phyloP scores from a whole-genome alignment of 306 rosid species.

The Phaseolus lunatus region DNA sequence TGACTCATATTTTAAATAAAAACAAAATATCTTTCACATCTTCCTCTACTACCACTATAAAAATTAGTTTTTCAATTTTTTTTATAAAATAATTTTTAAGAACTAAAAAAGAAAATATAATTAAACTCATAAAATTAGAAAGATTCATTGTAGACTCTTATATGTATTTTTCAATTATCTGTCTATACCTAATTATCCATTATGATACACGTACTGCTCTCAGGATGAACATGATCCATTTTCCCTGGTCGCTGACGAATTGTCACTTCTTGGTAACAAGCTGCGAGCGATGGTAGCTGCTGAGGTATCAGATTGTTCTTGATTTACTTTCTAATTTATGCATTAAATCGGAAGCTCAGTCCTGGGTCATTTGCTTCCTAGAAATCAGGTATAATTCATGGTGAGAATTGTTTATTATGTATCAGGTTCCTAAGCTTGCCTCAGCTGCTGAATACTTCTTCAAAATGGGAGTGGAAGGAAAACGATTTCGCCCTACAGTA shows the following conservation, averaged over 20 bases:
- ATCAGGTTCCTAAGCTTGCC: constrained; percentile 98
- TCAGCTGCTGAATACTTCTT: constrained; percentile 94
- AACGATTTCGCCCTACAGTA: constrained; percentile 98
- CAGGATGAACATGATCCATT: constrained; percentile 92
- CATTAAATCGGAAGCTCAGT: constrained; percentile 12
- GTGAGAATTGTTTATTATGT: constrained; percentile 41
- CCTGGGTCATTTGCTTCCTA: constrained; percentile 25
- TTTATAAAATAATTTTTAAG: not conserved
- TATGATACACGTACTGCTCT: constrained; percentile 38
- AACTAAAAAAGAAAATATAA: not conserved
- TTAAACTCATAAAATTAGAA: not conserved
- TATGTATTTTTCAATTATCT: constrained; percentile 15
- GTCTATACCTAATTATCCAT: constrained; percentile 12
- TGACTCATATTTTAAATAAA: not conserved
- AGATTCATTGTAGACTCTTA: not conserved
- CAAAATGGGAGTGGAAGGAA: constrained; percentile 96
- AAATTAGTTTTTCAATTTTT: not conserved
- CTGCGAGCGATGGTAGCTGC: constrained; percentile 83
- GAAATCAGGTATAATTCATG: constrained; percentile 18
- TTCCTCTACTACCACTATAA: not conserved
- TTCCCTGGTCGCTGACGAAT: constrained; percentile 90
- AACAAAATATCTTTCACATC: not conserved
- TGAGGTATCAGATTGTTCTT: constrained; percentile 65
- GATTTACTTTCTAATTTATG: constrained; percentile 32
- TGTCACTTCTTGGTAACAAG: constrained; percentile 77